phyloP scores from a whole-genome alignment of 1,284 basidiomycete genomes.

The Sporisorium sorghi region DNA sequence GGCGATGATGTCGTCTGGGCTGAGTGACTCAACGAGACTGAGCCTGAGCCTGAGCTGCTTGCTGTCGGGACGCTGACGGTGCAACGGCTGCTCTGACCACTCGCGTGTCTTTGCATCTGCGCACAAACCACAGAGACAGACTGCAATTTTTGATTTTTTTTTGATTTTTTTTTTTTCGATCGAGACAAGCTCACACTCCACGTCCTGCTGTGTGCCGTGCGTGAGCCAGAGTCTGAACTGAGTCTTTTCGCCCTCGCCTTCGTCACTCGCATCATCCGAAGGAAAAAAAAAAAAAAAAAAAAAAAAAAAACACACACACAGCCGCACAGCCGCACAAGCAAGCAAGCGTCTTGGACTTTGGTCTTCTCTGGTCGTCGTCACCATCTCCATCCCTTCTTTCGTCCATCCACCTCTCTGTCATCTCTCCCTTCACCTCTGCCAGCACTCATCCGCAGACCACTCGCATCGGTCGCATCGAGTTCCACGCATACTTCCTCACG shows the following conservation, averaged over 20 bases:
- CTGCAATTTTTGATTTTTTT: too few species aligned
- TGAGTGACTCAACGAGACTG: neutral
- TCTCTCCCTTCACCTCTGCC: neutral
- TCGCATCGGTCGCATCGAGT: neutral
- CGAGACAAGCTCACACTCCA: constrained; percentile 13
- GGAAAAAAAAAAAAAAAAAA: constrained; percentile 3
- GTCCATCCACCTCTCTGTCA: too few species aligned
- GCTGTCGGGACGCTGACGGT: neutral
- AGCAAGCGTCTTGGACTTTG: too few species aligned
- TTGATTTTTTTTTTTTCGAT: constrained; percentile 9
- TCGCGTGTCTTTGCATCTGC: neutral
- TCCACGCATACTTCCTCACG: neutral
- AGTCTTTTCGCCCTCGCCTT: neutral
- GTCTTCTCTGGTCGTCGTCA: constrained; percentile 17
- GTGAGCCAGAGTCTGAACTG: constrained; percentile 6
- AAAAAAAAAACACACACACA: too few species aligned
- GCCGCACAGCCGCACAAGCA: constrained; percentile 18
- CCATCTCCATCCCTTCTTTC: constrained; percentile 3
- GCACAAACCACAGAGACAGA: constrained; percentile 21
- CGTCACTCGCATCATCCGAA: constrained; percentile 7
- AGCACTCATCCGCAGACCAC: neutral
- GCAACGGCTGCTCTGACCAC: constrained; percentile 19
- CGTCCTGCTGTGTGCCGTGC: neutral
- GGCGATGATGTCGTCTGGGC: constrained; percentile 1
- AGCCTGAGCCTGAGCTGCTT: constrained; percentile 8